A percentile compares a stretch with the other conserved stretches of the same genome.
These are phyloP conservation scores for Tagetes erecta DNA, from an alignment of 129 eudicot species.

Conservation along the genomic window DNA sequence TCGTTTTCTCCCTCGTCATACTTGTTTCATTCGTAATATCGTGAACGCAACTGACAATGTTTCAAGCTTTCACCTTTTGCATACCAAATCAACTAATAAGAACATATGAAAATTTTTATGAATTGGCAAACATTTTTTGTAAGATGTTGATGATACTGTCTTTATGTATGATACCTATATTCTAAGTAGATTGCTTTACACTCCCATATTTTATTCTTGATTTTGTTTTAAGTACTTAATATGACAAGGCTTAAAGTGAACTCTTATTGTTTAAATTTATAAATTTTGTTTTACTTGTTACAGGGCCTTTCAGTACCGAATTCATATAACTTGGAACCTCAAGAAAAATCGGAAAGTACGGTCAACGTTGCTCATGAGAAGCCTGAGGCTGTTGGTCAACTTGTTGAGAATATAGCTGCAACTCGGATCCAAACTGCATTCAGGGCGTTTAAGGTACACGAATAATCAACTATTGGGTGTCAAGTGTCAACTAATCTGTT, in stretches of 20 bases:
- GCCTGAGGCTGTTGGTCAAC: slow-evolving; percentile 15
- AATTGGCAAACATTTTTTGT: not conserved
- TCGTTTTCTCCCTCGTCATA: no score
- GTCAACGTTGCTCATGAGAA: slow-evolving; percentile 19
- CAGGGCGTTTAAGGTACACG: slow-evolving; percentile 50
- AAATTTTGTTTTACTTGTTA: no score
- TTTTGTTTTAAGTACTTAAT: no score
- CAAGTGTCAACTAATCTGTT: not conserved
- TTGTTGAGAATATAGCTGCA: slow-evolving; percentile 58
- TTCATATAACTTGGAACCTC: slow-evolving; percentile 13
- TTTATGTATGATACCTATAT: not conserved
- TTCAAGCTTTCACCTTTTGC: slow-evolving; percentile 1
- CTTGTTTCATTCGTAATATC: not conserved
- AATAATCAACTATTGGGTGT: not conserved
- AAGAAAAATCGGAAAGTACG: slow-evolving; percentile 25
- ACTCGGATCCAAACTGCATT: slow-evolving; percentile 69
- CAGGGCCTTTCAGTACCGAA: slow-evolving; percentile 52
- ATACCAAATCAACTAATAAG: not conserved
- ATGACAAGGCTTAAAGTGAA: not conserved
- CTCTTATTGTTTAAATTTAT: no score
- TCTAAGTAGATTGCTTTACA: not conserved
- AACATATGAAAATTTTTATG: not conserved
- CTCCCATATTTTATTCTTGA: no score
- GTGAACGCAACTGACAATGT: not conserved
- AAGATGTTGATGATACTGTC: not conserved